Evolutionary conservation across 805 yeast genomes (phyloP).

Genomic region (Candida sonorensis): DNA sequence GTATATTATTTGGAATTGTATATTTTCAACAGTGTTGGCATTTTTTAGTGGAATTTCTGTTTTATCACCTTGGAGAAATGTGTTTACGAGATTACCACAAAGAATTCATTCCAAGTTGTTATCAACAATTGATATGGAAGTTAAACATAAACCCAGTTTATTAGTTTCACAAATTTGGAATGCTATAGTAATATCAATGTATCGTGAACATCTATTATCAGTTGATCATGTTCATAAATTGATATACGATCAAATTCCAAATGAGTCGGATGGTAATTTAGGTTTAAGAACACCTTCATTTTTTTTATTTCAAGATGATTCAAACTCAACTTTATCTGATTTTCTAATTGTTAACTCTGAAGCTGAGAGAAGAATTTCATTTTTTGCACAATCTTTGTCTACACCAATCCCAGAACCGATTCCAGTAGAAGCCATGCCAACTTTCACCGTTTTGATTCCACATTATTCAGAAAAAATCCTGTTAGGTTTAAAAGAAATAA

Average conservation of each 20-base stretch:
- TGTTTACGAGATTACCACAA: conserved; percentile 95
- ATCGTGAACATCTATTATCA: conserved; percentile 97
- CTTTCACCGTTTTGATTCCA: conserved; percentile 45
- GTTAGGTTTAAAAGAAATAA: conserved; percentile 36
- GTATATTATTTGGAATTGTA: conserved; percentile 51
- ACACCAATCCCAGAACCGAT: conserved; percentile 42
- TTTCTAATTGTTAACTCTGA: conserved; percentile 40
- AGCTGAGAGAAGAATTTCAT: conserved; percentile 45
- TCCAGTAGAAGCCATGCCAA: conserved; percentile 41
- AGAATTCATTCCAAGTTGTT: conserved; percentile 96
- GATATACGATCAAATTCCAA: conserved; percentile 96
- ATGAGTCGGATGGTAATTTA: conserved; percentile 97
- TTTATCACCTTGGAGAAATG: conserved; percentile 99
- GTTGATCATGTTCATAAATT: conserved; percentile 98
- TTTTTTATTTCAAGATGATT: conserved; percentile 96
- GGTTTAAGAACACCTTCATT: conserved; percentile 98
- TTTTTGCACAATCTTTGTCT: conserved; percentile 47
- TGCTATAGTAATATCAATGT: conserved; percentile 98
- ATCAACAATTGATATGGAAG: conserved; percentile 99
- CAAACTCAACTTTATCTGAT: conserved; percentile 28
- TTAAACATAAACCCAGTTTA: conserved; percentile 97
- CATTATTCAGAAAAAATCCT: conserved; percentile 47
- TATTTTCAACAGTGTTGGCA: conserved; percentile 41
- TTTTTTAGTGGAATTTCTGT: conserved; percentile 84
- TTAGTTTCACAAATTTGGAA: conserved; percentile 98